Conservation (phyloP, 352 stramenopile species). For the Phytophthora cactorum region DNA sequence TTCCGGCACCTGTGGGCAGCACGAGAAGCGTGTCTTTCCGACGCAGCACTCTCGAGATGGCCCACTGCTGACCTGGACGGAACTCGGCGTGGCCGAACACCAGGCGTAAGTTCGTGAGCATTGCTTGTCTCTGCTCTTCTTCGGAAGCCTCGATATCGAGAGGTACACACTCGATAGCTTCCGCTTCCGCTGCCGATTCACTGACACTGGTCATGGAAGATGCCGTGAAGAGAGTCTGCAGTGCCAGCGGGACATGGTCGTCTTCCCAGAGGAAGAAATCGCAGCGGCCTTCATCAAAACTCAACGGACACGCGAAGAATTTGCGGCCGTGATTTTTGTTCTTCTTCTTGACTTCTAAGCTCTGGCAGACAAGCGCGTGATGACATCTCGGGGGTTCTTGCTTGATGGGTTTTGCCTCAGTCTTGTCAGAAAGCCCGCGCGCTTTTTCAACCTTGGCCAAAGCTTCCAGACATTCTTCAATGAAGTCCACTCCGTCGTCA, state of each 20-base stretch:
- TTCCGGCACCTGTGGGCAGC: constrained; percentile 97
- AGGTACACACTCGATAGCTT: constrained; percentile 52
- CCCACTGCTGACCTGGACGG: constrained; percentile 83
- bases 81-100: constrained; percentile 89
- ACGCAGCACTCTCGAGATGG: constrained; percentile 75
- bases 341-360: constrained; percentile 84
- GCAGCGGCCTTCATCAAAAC: constrained; percentile 80
- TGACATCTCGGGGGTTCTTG: constrained; percentile 64
- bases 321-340: constrained; percentile 78
- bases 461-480: constrained; percentile 77
- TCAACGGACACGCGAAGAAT: constrained; percentile 79
- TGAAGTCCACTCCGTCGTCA: constrained; percentile 79
- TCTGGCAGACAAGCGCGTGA: constrained; percentile 64
- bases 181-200: constrained; percentile 30
- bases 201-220: constrained; percentile 4
- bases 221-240: constrained; percentile 57
- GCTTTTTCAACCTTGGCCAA: constrained; percentile 48
- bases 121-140: constrained; percentile 48
- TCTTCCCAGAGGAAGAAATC: constrained; percentile 89
- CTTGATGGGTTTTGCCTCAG: not conserved
- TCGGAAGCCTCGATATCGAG: constrained; percentile 57
- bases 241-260: constrained; percentile 68
- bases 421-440: constrained; percentile 9
- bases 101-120: constrained; percentile 77
- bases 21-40: constrained; percentile 90